Percentiles rank a stretch among this genome's conserved stretches.
Evolutionary conservation across 1,284 basidiomycete species (phyloP).

Genomic region (Cystobasidium pallidum): DNA sequence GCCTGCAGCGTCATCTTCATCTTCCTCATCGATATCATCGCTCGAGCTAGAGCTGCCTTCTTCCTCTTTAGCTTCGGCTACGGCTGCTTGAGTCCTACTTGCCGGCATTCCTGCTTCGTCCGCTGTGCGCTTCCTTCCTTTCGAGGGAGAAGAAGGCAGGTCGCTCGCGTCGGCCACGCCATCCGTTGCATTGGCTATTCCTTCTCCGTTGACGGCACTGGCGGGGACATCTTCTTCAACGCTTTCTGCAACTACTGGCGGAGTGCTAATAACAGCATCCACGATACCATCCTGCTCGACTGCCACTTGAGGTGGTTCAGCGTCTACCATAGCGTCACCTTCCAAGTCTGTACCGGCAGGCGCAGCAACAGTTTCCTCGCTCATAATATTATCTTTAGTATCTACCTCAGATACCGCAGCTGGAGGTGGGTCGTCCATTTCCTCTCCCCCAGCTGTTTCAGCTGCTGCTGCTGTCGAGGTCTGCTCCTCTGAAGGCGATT

Average conservation of each 20-base stretch:
- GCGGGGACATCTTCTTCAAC: constrained; percentile 44
- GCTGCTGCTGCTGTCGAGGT: constrained; percentile 44
- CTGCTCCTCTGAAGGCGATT: constrained; percentile 29
- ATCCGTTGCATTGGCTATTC: constrained; percentile 46
- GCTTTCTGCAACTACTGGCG: constrained; percentile 11
- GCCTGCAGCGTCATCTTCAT: constrained; percentile 52
- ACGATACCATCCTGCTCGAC: constrained; percentile 38
- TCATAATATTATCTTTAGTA: constrained; percentile 23
- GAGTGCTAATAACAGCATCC: constrained; percentile 35
- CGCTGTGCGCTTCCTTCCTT: constrained; percentile 71
- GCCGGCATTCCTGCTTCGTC: constrained; percentile 59
- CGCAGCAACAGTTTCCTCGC: background rate
- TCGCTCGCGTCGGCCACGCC: background rate
- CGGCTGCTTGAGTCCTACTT: constrained; percentile 49
- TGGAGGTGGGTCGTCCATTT: background rate
- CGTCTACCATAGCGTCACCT: constrained; percentile 23
- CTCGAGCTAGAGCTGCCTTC: constrained; percentile 52
- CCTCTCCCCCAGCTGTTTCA: constrained; percentile 7
- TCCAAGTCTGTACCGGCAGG: background rate
- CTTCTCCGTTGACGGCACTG: constrained; percentile 35
- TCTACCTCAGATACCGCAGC: constrained; percentile 45
- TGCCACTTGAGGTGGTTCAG: constrained; percentile 4
- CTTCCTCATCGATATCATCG: constrained; percentile 47
- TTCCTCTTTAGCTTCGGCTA: constrained; percentile 52
- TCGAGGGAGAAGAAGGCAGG: constrained; percentile 49